Conservation (phyloP, 1,284 basidiomycete species). For the Gymnopus androsaceus region DNA sequence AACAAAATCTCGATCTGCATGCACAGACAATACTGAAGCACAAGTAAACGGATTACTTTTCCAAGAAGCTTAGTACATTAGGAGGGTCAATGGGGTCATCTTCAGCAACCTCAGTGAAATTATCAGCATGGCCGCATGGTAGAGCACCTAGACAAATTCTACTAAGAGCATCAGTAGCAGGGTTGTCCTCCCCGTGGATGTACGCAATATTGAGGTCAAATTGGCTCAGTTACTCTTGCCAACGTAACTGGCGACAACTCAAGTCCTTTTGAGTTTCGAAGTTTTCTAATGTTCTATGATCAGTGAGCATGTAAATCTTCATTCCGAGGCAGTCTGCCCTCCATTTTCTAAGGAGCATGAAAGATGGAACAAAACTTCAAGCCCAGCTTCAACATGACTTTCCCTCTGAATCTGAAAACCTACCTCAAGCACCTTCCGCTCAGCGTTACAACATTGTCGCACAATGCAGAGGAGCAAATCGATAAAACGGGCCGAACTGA, state of each 20-base stretch:
- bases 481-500: no score
- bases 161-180: slow-evolving; percentile 20
- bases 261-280: slow-evolving; percentile 37
- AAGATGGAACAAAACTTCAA: no score
- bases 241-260: slow-evolving; percentile 32
- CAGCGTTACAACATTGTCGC: no score
- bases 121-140: not conserved
- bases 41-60: not conserved
- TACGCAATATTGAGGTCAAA: slow-evolving; percentile 26
- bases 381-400: no score
- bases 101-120: not conserved
- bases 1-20: not conserved
- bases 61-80: not conserved
- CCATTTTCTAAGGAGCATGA: slow-evolving; percentile 35
- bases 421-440: no score
- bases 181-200: slow-evolving; percentile 23
- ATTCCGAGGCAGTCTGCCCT: slow-evolving; percentile 31
- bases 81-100: not conserved
- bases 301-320: slow-evolving; percentile 36
- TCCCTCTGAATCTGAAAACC: no score
- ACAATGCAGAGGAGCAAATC: no score
- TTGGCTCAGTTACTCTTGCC: slow-evolving; percentile 35
- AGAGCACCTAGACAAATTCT: not conserved
- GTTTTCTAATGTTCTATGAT: slow-evolving; percentile 41
- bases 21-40: not conserved